phyloP scores from a whole-genome alignment of 1,284 basidiomycete species.

The Coniferiporia sulphurascens region DNA sequence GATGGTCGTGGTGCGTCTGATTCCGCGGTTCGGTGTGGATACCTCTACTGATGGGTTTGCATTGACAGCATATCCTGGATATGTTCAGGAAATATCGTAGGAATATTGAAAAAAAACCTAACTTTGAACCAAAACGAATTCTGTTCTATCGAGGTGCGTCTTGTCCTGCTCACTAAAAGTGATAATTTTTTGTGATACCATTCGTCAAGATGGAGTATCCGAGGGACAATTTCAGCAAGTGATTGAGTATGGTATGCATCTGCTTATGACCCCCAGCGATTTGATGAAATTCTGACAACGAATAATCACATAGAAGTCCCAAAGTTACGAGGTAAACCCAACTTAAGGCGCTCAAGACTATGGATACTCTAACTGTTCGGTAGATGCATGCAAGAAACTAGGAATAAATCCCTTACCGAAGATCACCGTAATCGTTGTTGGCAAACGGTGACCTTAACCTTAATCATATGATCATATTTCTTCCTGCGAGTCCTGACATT shows the following conservation, averaged over 20 bases:
- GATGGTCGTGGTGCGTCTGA: conserved; percentile 48
- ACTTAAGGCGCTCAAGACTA: not conserved
- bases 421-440: conserved; percentile 72
- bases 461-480: not conserved
- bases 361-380: not conserved
- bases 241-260: conserved; percentile 46
- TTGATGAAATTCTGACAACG: conserved; percentile 4
- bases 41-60: conserved; percentile 11
- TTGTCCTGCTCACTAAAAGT: conserved; percentile 17
- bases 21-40: conserved; percentile 2
- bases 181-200: not conserved
- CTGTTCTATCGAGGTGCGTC: conserved; percentile 66
- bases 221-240: conserved; percentile 76
- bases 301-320: conserved; percentile 43
- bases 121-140: conserved; percentile 53
- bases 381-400: conserved; percentile 54
- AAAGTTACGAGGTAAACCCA: conserved; percentile 44
- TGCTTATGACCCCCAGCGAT: not conserved
- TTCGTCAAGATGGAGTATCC: conserved; percentile 62
- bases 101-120: conserved; percentile 46
- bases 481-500: not conserved
- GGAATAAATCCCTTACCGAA: conserved; percentile 46
- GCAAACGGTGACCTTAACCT: conserved; percentile 38
- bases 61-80: conserved; percentile 41
- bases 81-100: conserved; percentile 55